A percentile compares a stretch with the other conserved stretches of the same genome.
Evolutionary conservation across 78 protist genomes (phyloP).

Genomic region (Dictyostelium firmibasis): DNA sequence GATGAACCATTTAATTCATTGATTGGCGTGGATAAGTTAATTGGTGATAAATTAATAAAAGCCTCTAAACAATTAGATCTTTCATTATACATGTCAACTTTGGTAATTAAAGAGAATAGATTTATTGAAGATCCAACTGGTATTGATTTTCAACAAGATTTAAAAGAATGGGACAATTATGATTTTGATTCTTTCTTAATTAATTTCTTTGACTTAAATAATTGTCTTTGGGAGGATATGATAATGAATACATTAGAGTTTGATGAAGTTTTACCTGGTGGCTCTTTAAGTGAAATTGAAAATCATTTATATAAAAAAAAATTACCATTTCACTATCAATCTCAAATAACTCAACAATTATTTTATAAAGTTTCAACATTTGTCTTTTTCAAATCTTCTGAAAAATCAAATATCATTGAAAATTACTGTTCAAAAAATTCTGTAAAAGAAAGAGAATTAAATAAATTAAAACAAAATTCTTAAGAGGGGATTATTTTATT

Average conservation of each 20-base stretch:
- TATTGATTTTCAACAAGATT: background rate
- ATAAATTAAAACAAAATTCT: background rate
- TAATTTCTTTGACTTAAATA: background rate
- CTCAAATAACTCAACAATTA: background rate
- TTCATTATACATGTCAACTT: background rate
- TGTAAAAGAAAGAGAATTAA: background rate
- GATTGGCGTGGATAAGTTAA: background rate
- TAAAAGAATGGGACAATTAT: background rate
- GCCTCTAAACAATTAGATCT: background rate
- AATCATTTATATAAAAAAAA: background rate
- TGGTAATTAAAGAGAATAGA: background rate
- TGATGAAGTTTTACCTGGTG: background rate
- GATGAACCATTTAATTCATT: background rate
- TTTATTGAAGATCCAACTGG: background rate
- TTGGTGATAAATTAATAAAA: background rate
- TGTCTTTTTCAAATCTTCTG: background rate
- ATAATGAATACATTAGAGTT: background rate
- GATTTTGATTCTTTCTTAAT: background rate
- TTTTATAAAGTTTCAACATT: background rate
- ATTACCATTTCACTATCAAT: background rate
- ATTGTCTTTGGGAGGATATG: background rate
- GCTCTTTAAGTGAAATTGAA: background rate
- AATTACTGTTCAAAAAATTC: background rate
- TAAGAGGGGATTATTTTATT: no score
- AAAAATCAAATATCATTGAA: background rate